These are phyloP conservation scores for Manihot esculenta DNA, from an alignment of 441 rosid species.

Conservation along the genomic window DNA sequence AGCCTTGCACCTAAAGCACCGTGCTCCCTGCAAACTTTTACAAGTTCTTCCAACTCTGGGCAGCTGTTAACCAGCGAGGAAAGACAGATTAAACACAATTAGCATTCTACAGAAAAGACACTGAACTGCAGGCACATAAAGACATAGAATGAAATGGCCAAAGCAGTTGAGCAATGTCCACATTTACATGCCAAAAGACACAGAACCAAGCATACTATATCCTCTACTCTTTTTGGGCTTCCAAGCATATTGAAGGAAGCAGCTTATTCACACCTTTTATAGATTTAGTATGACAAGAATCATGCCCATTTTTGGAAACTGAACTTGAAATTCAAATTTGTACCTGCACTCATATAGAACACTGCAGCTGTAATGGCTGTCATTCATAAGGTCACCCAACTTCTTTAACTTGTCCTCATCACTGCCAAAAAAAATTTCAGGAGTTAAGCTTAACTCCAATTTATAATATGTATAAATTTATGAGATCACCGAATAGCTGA, in stretches of 20 bases:
- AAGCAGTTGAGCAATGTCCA: not conserved
- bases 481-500: not conserved
- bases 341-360: slow-evolving; percentile 97
- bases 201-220: not conserved
- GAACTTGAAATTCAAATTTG: not conserved
- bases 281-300: not conserved
- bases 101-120: not conserved
- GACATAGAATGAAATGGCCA: not conserved
- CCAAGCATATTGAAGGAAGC: not conserved
- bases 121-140: not conserved
- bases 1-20: slow-evolving; percentile 97
- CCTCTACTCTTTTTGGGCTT: too few species aligned
- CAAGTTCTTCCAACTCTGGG: slow-evolving; percentile 94
- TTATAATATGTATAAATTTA: not conserved
- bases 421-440: slow-evolving; percentile 39
- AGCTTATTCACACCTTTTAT: not conserved
- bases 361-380: slow-evolving; percentile 89
- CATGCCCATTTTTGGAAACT: slow-evolving; percentile 1
- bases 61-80: slow-evolving; percentile 46
- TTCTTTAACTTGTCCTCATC: slow-evolving; percentile 76
- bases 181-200: not conserved
- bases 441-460: not conserved
- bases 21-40: slow-evolving; percentile 54
- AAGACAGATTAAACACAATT: not conserved
- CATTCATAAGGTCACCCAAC: slow-evolving; percentile 83